These are phyloP conservation scores for Aphanocladium album DNA, from an alignment of 2,329 filamentous ascomycete species.

Conservation along the genomic window DNA sequence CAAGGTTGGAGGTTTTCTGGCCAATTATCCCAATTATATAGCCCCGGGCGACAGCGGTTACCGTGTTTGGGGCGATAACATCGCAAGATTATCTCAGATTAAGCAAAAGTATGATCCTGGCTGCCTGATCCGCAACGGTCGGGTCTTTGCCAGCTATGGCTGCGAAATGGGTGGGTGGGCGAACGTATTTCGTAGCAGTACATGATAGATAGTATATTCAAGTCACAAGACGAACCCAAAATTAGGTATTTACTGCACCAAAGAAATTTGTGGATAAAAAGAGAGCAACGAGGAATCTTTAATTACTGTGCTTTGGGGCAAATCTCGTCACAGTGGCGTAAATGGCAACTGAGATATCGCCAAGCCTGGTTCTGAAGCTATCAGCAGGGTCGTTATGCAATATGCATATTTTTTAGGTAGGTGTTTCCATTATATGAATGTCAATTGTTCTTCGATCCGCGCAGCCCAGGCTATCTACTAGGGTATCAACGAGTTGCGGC, in stretches of 20 bases:
- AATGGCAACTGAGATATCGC: too few relatives aligned
- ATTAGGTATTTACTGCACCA: too few relatives aligned
- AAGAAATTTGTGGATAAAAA: too few relatives aligned
- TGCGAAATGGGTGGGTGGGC: constrained; percentile 8
- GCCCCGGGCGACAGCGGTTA: background rate
- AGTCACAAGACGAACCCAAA: too few relatives aligned
- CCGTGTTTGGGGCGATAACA: constrained; percentile 7
- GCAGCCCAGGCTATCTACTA: background rate
- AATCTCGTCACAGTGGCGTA: too few relatives aligned
- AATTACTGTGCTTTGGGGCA: too few relatives aligned
- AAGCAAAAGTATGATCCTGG: constrained; percentile 9
- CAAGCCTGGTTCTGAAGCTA: too few relatives aligned
- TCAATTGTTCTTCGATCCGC: too few relatives aligned
- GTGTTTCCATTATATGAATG: too few relatives aligned
- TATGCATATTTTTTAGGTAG: too few relatives aligned
- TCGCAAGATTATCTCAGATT: background rate
- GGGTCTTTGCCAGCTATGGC: constrained; percentile 1
- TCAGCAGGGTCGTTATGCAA: too few relatives aligned
- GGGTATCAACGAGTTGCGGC: background rate
- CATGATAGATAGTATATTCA: background rate
- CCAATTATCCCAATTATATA: constrained; percentile 12
- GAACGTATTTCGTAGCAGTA: background rate
- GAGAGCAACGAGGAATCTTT: too few relatives aligned
- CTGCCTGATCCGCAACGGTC: constrained; percentile 8
- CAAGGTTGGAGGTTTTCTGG: background rate